A percentile compares a stretch with the other conserved stretches of the same genome.
Conservation (phyloP, 129 eudicot species). For the Apium graveolens region DNA sequence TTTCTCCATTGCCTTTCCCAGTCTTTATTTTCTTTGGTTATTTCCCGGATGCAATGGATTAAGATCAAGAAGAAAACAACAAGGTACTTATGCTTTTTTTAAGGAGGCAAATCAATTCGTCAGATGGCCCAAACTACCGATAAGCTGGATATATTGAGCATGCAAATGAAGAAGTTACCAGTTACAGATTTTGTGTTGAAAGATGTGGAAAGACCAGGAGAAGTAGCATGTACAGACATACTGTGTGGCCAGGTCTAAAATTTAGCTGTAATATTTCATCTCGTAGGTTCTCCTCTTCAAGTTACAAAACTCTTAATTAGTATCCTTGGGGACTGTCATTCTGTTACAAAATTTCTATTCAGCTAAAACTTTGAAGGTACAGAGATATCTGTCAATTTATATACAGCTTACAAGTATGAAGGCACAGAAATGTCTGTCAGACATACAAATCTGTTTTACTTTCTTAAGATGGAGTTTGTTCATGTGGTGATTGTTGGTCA, state of each 20-base stretch:
- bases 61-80: constrained; percentile 63
- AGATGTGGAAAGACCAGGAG: constrained; percentile 90
- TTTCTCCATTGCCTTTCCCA: too few species aligned
- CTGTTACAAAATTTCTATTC: constrained; percentile 58
- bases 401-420: constrained; percentile 24
- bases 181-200: constrained; percentile 63
- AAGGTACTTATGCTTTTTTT: constrained; percentile 68
- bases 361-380: constrained; percentile 36
- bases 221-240: constrained; percentile 67
- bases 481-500: constrained; percentile 80
- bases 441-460: constrained; percentile 79
- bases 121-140: constrained; percentile 52
- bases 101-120: constrained; percentile 63
- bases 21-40: constrained; percentile 25
- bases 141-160: constrained; percentile 36
- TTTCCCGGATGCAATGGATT: constrained; percentile 94
- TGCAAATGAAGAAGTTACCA: constrained; percentile 56
- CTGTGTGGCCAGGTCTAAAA: constrained; percentile 87
- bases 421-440: constrained; percentile 62
- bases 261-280: constrained; percentile 67
- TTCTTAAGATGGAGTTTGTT: constrained; percentile 64
- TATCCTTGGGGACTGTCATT: constrained; percentile 25
- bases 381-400: constrained; percentile 43
- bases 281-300: constrained; percentile 48
- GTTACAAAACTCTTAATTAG: constrained; percentile 78